Conservation (phyloP, 768 basidiomycete genomes). For the Lactifluus pinguis region DNA sequence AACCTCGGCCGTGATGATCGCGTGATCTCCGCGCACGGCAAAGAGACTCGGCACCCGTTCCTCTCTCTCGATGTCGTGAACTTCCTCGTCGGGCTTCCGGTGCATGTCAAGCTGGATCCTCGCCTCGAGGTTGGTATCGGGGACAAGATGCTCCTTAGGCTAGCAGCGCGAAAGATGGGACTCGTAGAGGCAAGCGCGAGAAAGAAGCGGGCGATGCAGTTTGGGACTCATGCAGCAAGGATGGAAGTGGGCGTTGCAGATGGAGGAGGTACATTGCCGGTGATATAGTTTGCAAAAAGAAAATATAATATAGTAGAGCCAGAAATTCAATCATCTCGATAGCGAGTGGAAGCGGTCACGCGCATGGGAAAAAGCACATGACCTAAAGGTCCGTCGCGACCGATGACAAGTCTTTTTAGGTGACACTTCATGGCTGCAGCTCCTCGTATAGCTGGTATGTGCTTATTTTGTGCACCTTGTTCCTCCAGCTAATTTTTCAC, state of each 20-base stretch:
- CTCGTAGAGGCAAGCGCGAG: slow-evolving; percentile 61
- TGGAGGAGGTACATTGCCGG: slow-evolving; percentile 33
- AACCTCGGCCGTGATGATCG: slow-evolving; percentile 95
- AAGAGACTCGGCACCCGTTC: slow-evolving; percentile 89
- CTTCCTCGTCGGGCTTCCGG: slow-evolving; percentile 70
- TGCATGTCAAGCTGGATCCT: slow-evolving; percentile 77
- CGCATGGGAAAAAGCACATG: not conserved
- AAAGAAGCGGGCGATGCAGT: slow-evolving; percentile 96
- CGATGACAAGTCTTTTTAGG: not conserved
- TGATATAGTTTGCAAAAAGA: not conserved
- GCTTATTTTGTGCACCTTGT: slow-evolving; percentile 26
- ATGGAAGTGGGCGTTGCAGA: slow-evolving; percentile 57
- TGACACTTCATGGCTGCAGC: not conserved
- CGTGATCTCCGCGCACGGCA: slow-evolving; percentile 82
- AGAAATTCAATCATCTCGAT: no score
- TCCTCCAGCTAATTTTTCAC: slow-evolving; percentile 41
- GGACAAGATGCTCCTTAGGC: slow-evolving; percentile 79
- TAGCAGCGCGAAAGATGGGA: slow-evolving; percentile 65
- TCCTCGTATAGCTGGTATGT: slow-evolving; percentile 12
- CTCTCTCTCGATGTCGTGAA: slow-evolving; percentile 70
- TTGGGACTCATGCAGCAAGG: slow-evolving; percentile 80
- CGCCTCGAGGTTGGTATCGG: slow-evolving; percentile 67
- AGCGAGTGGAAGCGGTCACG: no score
- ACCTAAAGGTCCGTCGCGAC: not conserved
- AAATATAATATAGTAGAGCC: not conserved